Evolutionary conservation across 352 stramenopile genomes (phyloP), one percentile per base, ranked within the genome.

Genomic region (Elongisporangium prolatum): DNA sequence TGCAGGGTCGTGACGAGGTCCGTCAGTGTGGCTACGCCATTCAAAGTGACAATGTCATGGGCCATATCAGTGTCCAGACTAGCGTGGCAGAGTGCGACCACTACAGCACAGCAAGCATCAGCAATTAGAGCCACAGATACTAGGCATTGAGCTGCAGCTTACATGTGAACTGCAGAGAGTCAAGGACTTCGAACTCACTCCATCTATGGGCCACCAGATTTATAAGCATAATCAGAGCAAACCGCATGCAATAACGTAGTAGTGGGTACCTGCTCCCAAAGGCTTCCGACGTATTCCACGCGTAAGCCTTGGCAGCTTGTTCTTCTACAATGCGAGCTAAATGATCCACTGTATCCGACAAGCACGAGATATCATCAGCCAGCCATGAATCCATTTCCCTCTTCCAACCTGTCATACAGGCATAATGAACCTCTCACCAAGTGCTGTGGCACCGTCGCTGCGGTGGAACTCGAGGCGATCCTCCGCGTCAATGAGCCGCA

Each of bases 151-250:
- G 4, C 21, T 38, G 28, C 4, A 2, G 13, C 56, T 18, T 72
- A 88, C 75, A 20, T 50, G 80, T 83, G 50, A 87, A 81, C 17
- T 71, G 48, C 3, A 90, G 61, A 5, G 67, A 84, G 21, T 90
- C 80, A n/a, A 74, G 66, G 0, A 88, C 66, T 61, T 88, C 74
- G 6, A 68, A 64, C 18, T 67, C 52, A 8, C 71, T 48, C 77
- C 77, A 88, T 2, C 80, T 86, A 18, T 18, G 59, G 14, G 14
- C 11, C 22, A 37, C 8, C 11, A 21, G 2, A 8, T n/a, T 2
- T 59, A 2, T 22, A 21, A 51, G 9, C 21, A 25, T 13, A 56
- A 18, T 21, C 51, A 25, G 50, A 20, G 14, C 21, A 44, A 37
- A n/a, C 8, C 38, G 21, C 34, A 18, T 37, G 25, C 13, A 16